A percentile compares a stretch with the other conserved stretches of the same genome.
Conservation (phyloP, 2,329 filamentous ascomycete species). For the Penicillium sclerotiorum region DNA sequence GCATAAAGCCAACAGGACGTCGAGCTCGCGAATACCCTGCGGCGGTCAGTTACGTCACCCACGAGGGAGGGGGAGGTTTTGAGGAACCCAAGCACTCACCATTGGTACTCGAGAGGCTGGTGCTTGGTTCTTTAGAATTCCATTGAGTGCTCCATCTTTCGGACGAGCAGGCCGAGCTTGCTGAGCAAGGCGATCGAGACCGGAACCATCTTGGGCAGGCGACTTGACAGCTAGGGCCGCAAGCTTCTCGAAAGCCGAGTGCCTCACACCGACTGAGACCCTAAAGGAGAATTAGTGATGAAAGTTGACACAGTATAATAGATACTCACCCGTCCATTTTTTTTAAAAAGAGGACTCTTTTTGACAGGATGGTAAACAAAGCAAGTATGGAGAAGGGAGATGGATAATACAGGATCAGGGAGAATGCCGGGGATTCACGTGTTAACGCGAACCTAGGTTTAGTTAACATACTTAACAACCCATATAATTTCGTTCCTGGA, state of each 20-base stretch:
- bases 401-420: too few relatives aligned
- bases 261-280: conserved; percentile 39
- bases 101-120: conserved; percentile 44
- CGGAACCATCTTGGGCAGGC: conserved; percentile 30
- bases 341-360: background rate
- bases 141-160: conserved; percentile 38
- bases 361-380: background rate
- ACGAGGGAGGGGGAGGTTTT: background rate
- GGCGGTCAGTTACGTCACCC: conserved; percentile 23
- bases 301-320: background rate
- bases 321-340: conserved; percentile 2
- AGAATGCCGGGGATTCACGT: background rate
- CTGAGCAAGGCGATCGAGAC: conserved; percentile 40
- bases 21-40: conserved; percentile 84
- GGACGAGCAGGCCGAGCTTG: conserved; percentile 29
- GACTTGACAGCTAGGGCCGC: conserved; percentile 44
- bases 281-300: conserved; percentile 19
- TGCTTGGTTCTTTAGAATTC: conserved; percentile 38
- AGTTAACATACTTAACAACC: background rate
- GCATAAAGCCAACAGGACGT: conserved; percentile 87
- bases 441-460: background rate
- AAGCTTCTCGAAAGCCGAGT: conserved; percentile 48
- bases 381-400: too few relatives aligned
- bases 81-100: conserved; percentile 25
- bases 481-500: too few relatives aligned